phyloP scores from a whole-genome alignment of 73 alveolate genomes.

The Paramecium caudatum region DNA sequence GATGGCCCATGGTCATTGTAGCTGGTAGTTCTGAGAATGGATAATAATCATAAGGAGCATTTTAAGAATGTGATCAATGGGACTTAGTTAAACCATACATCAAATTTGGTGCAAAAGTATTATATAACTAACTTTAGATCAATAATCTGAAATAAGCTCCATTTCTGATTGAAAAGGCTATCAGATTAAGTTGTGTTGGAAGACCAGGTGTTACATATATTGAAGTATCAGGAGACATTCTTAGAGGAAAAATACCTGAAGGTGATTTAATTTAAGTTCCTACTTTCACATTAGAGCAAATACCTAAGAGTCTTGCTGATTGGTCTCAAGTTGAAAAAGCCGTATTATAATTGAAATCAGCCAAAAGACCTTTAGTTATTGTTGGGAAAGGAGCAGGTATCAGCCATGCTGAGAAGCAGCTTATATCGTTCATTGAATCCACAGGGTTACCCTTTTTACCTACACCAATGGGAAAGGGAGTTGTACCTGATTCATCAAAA shows the following conservation, averaged over 20 bases:
- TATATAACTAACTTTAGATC: neutral
- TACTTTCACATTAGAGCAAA: slow-evolving; percentile 72
- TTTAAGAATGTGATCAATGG: slow-evolving; percentile 86
- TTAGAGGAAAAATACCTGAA: slow-evolving; percentile 78
- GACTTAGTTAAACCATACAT: slow-evolving; percentile 81
- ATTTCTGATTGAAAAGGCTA: slow-evolving; percentile 85
- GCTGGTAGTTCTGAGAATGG: slow-evolving; percentile 86
- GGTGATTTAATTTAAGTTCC: slow-evolving; percentile 34
- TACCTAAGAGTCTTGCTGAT: slow-evolving; percentile 78
- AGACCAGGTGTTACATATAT: slow-evolving; percentile 93
- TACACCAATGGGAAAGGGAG: slow-evolving; percentile 96
- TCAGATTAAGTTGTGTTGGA: slow-evolving; percentile 84
- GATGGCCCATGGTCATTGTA: slow-evolving; percentile 92
- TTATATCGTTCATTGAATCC: slow-evolving; percentile 78
- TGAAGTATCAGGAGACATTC: slow-evolving; percentile 91
- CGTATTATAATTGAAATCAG: slow-evolving; percentile 68
- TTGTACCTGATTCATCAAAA: slow-evolving; percentile 82
- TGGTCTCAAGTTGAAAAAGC: slow-evolving; percentile 69
- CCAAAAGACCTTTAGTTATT: slow-evolving; percentile 87
- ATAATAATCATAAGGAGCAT: slow-evolving; percentile 88
- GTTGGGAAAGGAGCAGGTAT: slow-evolving; percentile 92
- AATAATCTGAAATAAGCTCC: slow-evolving; percentile 81
- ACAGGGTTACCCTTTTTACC: slow-evolving; percentile 88
- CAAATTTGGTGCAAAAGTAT: slow-evolving; percentile 82
- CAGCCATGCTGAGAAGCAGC: slow-evolving; percentile 82